These are phyloP conservation scores for Mucor plumbeus DNA, from an alignment of 371 early-diverging fungal genomes.

Conservation along the genomic window DNA sequence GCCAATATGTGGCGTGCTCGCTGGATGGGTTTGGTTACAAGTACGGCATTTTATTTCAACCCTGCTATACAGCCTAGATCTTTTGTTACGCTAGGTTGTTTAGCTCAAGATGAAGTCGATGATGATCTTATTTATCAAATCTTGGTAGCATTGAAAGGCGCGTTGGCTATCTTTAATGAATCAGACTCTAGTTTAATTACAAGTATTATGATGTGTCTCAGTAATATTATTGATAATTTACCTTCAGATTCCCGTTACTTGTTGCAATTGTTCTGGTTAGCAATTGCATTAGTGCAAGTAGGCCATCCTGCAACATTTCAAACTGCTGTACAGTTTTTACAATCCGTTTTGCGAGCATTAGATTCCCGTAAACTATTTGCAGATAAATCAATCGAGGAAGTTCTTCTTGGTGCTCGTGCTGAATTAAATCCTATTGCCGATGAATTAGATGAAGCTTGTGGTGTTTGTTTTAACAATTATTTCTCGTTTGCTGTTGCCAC, in stretches of 20 bases:
- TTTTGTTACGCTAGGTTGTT: constrained; percentile 91
- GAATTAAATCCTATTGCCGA: constrained; percentile 66
- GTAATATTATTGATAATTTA: constrained; percentile 82
- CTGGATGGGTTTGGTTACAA: constrained; percentile 91
- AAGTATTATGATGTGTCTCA: constrained; percentile 86
- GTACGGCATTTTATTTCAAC: constrained; percentile 92
- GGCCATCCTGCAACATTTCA: constrained; percentile 81
- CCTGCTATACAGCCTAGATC: constrained; percentile 93
- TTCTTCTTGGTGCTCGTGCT: constrained; percentile 72
- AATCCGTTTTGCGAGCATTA: constrained; percentile 74
- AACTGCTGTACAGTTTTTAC: constrained; percentile 71
- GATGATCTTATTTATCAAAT: constrained; percentile 90
- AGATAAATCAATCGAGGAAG: constrained; percentile 63
- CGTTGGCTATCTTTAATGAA: constrained; percentile 83
- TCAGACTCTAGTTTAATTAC: constrained; percentile 75
- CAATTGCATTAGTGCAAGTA: constrained; percentile 83
- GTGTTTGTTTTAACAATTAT: constrained; percentile 82
- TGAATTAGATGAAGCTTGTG: constrained; percentile 74
- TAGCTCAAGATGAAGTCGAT: constrained; percentile 87
- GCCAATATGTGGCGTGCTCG: constrained; percentile 86
- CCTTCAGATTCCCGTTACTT: constrained; percentile 79
- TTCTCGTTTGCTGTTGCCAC: constrained; percentile 88
- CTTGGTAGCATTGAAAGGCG: constrained; percentile 83
- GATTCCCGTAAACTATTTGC: constrained; percentile 75
- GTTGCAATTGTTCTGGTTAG: constrained; percentile 89